phyloP scores from a whole-genome alignment of 2,329 filamentous ascomycete species.

The Phialophora chinensis region DNA sequence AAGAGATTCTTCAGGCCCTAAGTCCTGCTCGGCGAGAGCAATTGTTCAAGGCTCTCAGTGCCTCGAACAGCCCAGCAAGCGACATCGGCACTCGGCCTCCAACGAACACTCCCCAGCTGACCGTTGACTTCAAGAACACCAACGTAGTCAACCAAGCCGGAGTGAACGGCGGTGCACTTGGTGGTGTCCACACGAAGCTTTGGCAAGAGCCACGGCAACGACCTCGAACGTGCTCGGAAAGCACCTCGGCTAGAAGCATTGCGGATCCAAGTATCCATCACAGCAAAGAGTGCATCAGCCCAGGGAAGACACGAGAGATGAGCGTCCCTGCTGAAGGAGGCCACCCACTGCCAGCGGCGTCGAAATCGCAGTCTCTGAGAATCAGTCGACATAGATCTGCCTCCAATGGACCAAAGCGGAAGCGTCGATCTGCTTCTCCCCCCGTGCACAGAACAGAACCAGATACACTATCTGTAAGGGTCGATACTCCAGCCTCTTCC shows the following conservation, averaged over 20 bases:
- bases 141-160: neutral
- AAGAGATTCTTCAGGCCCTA: constrained; percentile 39
- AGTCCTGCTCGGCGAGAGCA: constrained; percentile 33
- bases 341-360: neutral
- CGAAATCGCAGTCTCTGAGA: constrained; percentile 23
- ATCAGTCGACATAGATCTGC: constrained; percentile 25
- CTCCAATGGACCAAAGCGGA: constrained; percentile 36
- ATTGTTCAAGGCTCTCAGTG: constrained; percentile 48
- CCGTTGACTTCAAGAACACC: constrained; percentile 12
- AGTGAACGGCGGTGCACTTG: neutral
- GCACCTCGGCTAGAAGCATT: constrained; percentile 11
- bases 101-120: constrained; percentile 31
- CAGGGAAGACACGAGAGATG: constrained; percentile 15
- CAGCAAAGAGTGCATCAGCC: constrained; percentile 21
- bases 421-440: constrained; percentile 28
- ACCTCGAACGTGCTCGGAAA: constrained; percentile 21
- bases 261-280: constrained; percentile 9
- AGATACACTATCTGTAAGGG: constrained; percentile 15
- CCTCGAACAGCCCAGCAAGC: constrained; percentile 41
- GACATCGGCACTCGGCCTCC: constrained; percentile 28
- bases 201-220: constrained; percentile 21
- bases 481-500: constrained; percentile 19
- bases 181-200: neutral
- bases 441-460: neutral
- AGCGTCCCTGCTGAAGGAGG: neutral